Percentiles rank a stretch among this genome's conserved stretches.
Conservation (phyloP, 2,329 filamentous ascomycete species). For the Rhinocladiella mackenziei region DNA sequence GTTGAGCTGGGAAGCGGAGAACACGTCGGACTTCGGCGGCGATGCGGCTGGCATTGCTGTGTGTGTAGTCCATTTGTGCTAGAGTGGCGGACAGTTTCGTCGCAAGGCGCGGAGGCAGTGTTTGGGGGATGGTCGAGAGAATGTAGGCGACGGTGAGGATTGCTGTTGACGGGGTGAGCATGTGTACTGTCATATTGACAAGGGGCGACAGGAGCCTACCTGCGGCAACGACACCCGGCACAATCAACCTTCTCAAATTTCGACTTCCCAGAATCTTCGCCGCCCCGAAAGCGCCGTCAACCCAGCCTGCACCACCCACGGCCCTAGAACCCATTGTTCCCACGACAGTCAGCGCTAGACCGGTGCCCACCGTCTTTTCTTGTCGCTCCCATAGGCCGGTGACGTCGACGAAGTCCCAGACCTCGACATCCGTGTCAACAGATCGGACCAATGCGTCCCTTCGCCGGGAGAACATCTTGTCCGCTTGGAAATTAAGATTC, state of each 20-base stretch:
- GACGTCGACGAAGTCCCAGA: conserved; percentile 92
- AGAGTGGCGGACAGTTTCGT: conserved; percentile 80
- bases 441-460: conserved; percentile 77
- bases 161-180: conserved; percentile 51
- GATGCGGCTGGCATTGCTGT: conserved; percentile 80
- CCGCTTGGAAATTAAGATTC: conserved; percentile 80
- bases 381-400: conserved; percentile 77
- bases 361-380: conserved; percentile 89
- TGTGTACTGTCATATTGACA: conserved; percentile 2
- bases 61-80: conserved; percentile 81
- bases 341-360: conserved; percentile 88
- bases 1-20: conserved; percentile 79
- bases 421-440: conserved; percentile 79
- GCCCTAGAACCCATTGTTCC: conserved; percentile 79
- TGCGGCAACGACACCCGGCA: conserved; percentile 74
- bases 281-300: conserved; percentile 79
- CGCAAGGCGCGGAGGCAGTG: conserved; percentile 78
- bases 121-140: conserved; percentile 79
- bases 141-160: conserved; percentile 74
- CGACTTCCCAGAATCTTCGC: conserved; percentile 75
- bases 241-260: conserved; percentile 72
- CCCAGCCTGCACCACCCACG: conserved; percentile 79
- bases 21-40: conserved; percentile 82
- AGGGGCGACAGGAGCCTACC: conserved; percentile 55
- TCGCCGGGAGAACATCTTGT: conserved; percentile 88